These are phyloP conservation scores for Aureobasidium pullulans DNA, from an alignment of 2,329 filamentous ascomycete genomes.

Conservation along the genomic window DNA sequence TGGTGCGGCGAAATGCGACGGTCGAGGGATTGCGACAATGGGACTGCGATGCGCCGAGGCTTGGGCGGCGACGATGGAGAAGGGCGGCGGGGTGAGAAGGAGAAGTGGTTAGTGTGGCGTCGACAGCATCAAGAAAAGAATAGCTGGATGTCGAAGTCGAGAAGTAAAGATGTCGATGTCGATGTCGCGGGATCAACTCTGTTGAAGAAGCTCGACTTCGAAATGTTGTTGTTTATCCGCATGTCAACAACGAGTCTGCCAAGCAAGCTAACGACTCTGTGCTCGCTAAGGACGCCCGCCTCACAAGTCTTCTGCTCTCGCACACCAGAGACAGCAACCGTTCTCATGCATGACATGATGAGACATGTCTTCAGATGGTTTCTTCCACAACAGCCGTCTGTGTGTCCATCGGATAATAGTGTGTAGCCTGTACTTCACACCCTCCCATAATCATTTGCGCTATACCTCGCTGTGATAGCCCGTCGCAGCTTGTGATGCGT, in stretches of 20 bases:
- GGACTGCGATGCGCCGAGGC: not conserved
- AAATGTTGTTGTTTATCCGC: slow-evolving; percentile 12
- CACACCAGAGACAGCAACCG: not conserved
- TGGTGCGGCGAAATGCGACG: not conserved
- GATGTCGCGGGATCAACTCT: not conserved
- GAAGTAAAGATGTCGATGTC: not conserved
- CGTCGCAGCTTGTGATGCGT: not conserved
- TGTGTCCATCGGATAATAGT: not conserved
- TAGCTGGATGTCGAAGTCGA: not conserved
- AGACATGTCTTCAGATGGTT: not conserved
- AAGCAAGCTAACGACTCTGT: not conserved
- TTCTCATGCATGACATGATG: not conserved
- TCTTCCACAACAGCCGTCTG: not conserved
- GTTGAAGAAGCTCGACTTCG: not conserved
- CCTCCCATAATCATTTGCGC: not conserved
- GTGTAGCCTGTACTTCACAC: not conserved
- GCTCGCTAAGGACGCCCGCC: not conserved
- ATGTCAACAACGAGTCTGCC: slow-evolving; percentile 6
- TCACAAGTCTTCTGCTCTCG: not conserved
- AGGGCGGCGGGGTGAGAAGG: not conserved
- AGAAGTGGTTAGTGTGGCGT: not conserved
- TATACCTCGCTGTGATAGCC: not conserved
- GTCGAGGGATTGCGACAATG: not conserved
- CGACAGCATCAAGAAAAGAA: slow-evolving; percentile 14
- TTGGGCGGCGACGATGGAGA: not conserved